Percentiles rank a stretch among this genome's conserved stretches.
Conservation (phyloP, 2,329 filamentous ascomycete genomes). For the Botrytis tulipae region DNA sequence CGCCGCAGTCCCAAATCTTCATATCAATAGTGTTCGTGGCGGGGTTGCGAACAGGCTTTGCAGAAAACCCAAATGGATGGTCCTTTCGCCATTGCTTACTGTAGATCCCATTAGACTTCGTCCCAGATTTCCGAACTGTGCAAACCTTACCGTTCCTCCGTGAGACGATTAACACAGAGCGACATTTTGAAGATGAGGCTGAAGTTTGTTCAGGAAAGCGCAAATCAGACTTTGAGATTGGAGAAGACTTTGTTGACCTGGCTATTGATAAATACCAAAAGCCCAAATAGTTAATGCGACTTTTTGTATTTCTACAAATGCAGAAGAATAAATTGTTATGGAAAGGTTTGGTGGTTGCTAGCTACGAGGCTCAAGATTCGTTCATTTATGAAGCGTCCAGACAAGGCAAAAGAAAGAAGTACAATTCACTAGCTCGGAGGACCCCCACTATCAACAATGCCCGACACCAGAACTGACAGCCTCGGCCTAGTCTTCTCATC, state of each 20-base stretch:
- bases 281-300: background rate
- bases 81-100: slow-evolving; percentile 94
- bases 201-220: slow-evolving; percentile 1
- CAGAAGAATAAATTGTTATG: slow-evolving; percentile 3
- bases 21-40: slow-evolving; percentile 80
- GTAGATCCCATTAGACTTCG: slow-evolving; percentile 1
- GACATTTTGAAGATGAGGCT: slow-evolving; percentile 58
- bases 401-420: slow-evolving; percentile 20
- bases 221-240: background rate
- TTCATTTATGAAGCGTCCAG: slow-evolving; percentile 11
- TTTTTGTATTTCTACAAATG: background rate
- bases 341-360: slow-evolving; percentile 16
- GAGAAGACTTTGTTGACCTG: background rate
- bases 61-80: slow-evolving; percentile 97
- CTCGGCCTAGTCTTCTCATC: slow-evolving; percentile 14
- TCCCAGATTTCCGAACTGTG: background rate
- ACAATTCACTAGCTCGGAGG: slow-evolving; percentile 2
- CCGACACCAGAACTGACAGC: slow-evolving; percentile 13
- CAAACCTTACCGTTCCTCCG: slow-evolving; percentile 60
- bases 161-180: slow-evolving; percentile 81
- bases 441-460: slow-evolving; percentile 10
- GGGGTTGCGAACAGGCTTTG: slow-evolving; percentile 73
- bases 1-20: slow-evolving; percentile 94
- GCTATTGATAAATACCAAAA: background rate
- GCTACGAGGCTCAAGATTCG: slow-evolving; percentile 14